Base-by-base conservation (phyloP, 2,329 filamentous ascomycete species). In the Hymenoscyphus repandus region DNA sequence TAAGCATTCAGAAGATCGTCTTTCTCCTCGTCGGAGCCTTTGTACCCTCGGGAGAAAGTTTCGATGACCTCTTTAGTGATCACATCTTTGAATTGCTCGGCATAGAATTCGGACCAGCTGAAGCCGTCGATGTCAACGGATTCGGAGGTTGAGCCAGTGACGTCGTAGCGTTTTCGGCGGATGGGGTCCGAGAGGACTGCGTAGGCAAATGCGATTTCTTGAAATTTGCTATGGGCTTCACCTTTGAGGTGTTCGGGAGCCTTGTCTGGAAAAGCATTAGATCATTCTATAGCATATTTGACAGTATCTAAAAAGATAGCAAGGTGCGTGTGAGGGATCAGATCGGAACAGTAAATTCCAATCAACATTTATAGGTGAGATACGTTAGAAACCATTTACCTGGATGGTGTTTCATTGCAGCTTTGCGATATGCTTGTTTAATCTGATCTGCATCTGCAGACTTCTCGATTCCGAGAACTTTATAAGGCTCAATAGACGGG, bases 191-290 rank as follows among this genome's bases (percentile, higher is more conserved):
- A 96, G 33, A 99, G 86, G 45, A 99, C 81, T 32, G 90, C 92
- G 66, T 97, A 96, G 47, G 93, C 92, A 64, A 96, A 92, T 20
- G 92, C 92, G 60, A 99, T 83, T 60, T 86, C 77, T 70, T 99
- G 93, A 68, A 99, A 99, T 48, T 80, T 85, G 54, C 77, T 75
- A 61, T 96, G 85, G 1, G 93, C 92, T 38, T 78, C 72, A 22
- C 83, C 77, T 64, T 89, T 90, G 47, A 85, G 72, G 18, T 82
- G 76, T 1, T 79, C 74, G 13, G 80, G 59, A 3, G 83, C 88
- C 73, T 96, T 96, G 77, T 96, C 90, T 86, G 10, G 20, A 41
- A 30, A 38, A 13, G 20, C n/a, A 51, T 57, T 52, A 58, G 22
- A 49, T 49, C 4, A 2, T 18, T 32, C 32, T 46, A 6, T 6